Base-by-base conservation (phyloP, 176 grass and related monocot genomes). In the Guadua angustifolia region DNA sequence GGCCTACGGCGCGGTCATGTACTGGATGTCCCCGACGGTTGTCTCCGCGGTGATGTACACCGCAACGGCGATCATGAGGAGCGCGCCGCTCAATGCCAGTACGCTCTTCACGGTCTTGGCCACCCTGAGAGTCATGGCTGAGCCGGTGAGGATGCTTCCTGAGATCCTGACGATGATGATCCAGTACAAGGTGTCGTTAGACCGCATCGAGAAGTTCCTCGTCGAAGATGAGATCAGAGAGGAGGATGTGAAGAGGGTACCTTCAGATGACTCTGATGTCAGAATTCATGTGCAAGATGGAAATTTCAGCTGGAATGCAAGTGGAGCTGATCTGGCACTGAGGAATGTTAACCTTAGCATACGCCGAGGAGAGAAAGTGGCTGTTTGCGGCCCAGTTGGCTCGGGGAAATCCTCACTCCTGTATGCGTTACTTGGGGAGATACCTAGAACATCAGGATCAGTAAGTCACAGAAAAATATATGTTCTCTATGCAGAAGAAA, bases 381-480 rank as follows among this genome's bases (percentile, higher is more conserved):
- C 93, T 5, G 62, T 98, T 58, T 98, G 95, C 21, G 95, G 95
- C 5, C 84, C 92, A 3, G 95, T 98, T 80, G 91, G 95, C 71
- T 92, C 92, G 17, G 95, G 91, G 65, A 98, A 98, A 87, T 95
- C 95, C 33, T 95, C 95, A 16, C 73, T 98, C 13, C 69, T 98
- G 14, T 78, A 77, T 87, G 87, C 95, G 44, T 90, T 98, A 62
- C 95, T 98, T 69, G 91, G 92, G 61, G 93, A 98, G 83, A 95
- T 95, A 84, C 90, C 93, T 71, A 93, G 87, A 75, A 49, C 87
- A 60, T 88, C 87, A 68, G 95, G 95, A 88, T 87, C 84, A 26
- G 95, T 95, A 82, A 92, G 95, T 92, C 73, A 33, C 51, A 64
- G 0, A 38, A 25, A 21, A 59, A 71, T 19, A 17, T 5, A 35